These are phyloP conservation scores for Sugiyamaella floridensis DNA, from an alignment of 805 yeast species.

Conservation along the genomic window DNA sequence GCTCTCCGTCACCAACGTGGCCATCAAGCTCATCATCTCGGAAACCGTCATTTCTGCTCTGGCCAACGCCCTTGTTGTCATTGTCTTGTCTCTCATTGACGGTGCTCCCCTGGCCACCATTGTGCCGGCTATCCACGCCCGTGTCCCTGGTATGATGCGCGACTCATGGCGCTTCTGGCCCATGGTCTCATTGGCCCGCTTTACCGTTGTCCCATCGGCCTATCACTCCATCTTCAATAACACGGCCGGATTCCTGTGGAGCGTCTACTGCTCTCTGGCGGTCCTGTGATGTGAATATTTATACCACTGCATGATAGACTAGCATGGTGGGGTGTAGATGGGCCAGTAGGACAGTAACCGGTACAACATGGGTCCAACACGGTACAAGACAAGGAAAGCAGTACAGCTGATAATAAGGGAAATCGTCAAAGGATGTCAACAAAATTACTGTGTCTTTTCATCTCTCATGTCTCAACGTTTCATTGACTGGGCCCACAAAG, in stretches of 20 bases:
- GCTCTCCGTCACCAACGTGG: conserved; percentile 9
- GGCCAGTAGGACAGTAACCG: neutral
- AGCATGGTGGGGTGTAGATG: neutral
- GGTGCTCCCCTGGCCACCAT: conserved; percentile 5
- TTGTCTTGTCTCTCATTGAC: conserved; percentile 1
- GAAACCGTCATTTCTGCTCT: conserved; percentile 6
- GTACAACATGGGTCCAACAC: too few species aligned
- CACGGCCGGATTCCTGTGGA: conserved; percentile 9
- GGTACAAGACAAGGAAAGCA: too few species aligned
- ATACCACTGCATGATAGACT: neutral
- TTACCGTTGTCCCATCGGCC: conserved; percentile 7
- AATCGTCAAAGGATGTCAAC: too few species aligned
- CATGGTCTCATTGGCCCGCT: conserved; percentile 5
- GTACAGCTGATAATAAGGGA: too few species aligned
- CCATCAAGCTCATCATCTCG: conserved; percentile 5
- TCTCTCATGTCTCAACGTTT: too few species aligned
- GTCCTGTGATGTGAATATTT: neutral
- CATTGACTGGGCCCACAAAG: too few species aligned
- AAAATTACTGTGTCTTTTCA: too few species aligned
- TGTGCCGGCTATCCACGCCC: neutral
- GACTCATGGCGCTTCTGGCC: conserved; percentile 12
- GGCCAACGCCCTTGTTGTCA: conserved; percentile 7
- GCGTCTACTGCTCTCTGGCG: conserved; percentile 4
- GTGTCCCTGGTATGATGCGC: conserved; percentile 9
- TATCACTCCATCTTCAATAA: conserved; percentile 5